Percentiles rank a stretch among this genome's conserved stretches.
Evolutionary conservation across 208 protist species (phyloP).

Genomic region (Leishmania guyanensis): DNA sequence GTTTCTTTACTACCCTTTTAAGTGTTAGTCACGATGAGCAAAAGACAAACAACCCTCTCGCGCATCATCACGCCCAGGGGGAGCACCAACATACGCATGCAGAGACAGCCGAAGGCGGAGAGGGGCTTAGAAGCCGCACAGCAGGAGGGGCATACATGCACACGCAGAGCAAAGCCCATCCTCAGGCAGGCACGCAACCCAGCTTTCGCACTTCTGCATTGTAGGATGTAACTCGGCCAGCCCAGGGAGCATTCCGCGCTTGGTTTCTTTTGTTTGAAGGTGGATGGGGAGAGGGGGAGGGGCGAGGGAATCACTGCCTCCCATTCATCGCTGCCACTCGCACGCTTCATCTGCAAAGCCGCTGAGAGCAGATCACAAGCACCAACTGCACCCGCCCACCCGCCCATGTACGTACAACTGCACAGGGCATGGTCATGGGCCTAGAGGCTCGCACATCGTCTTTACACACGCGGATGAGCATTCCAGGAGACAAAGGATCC

Average conservation of each 20-base stretch:
- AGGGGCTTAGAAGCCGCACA: not conserved
- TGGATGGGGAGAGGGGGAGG: not conserved
- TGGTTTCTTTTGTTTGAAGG: not conserved
- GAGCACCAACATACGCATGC: conserved; percentile 1
- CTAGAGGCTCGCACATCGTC: not conserved
- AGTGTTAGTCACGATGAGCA: not conserved
- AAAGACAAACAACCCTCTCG: not conserved
- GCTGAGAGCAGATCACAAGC: not conserved
- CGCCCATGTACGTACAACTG: not conserved
- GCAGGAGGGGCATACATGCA: not conserved
- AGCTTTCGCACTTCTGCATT: not conserved
- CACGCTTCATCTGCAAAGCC: not conserved
- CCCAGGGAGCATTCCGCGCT: not conserved
- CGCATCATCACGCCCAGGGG: not conserved
- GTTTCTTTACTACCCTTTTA: not conserved
- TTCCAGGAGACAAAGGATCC: too few relatives aligned
- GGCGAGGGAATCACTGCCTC: not conserved
- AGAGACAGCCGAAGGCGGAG: not conserved
- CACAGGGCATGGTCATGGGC: not conserved
- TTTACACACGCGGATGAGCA: not conserved
- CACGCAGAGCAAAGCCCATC: not conserved
- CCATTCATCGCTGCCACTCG: not conserved
- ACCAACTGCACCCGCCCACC: not conserved
- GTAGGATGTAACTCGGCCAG: not conserved
- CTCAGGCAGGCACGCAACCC: too few relatives aligned